These are phyloP conservation scores for Rhynchospora tenuis DNA, from an alignment of 176 grass and related monocot genomes.

Conservation along the genomic window DNA sequence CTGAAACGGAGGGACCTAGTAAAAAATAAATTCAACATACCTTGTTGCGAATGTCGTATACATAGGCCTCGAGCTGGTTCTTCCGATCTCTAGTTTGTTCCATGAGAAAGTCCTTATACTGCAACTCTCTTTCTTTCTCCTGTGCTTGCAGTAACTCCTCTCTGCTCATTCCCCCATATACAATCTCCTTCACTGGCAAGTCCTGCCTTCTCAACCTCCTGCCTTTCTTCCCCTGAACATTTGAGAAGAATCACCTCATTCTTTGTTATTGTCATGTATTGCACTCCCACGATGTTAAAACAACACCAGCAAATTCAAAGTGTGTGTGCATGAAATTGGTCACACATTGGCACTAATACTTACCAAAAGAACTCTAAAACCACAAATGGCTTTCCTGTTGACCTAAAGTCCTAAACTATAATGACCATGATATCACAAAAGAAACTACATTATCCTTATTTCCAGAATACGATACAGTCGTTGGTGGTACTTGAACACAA, in stretches of 20 bases:
- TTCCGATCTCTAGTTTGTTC: slow-evolving; percentile 94
- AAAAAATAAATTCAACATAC: slow-evolving; percentile 27
- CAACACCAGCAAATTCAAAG: not conserved
- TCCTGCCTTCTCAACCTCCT: slow-evolving; percentile 35
- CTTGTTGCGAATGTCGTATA: slow-evolving; percentile 95
- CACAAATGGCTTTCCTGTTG: not conserved
- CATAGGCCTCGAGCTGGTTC: slow-evolving; percentile 84
- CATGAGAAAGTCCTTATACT: slow-evolving; percentile 74
- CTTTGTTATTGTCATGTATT: not conserved
- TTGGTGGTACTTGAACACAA: not conserved
- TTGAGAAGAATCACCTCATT: slow-evolving; percentile 21
- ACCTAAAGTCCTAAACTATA: not conserved
- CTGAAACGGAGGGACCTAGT: slow-evolving; percentile 2
- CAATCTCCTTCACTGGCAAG: slow-evolving; percentile 45
- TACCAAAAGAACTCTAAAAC: not conserved
- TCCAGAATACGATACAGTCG: not conserved
- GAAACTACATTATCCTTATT: not conserved
- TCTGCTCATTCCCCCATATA: slow-evolving; percentile 62
- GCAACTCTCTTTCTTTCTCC: slow-evolving; percentile 61
- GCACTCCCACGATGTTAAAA: not conserved
- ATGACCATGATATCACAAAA: not conserved
- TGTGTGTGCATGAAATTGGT: not conserved
- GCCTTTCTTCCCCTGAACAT: slow-evolving; percentile 51
- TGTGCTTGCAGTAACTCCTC: slow-evolving; percentile 64
- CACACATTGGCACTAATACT: not conserved